Base-by-base conservation (phyloP, 306 rosid genomes). In the Alnus glutinosa region DNA sequence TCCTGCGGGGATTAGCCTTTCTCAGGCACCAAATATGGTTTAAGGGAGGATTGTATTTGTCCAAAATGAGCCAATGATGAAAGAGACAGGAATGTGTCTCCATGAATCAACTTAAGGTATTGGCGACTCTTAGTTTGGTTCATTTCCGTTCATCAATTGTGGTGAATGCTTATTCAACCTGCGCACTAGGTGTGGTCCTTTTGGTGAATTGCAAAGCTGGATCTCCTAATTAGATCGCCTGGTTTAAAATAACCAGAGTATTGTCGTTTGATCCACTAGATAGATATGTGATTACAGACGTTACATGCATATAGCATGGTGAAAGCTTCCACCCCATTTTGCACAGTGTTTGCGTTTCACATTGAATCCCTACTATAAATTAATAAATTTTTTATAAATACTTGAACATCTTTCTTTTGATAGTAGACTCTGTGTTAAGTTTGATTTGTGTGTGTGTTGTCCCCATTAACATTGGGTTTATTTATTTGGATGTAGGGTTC, bases 401-500 rank as follows among this genome's bases (percentile, higher is more conserved):
- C 23, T 9, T 18, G 72, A 68, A 3, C 48, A 46, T 46, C 32
- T 51, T 47, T 36, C 0, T 12, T 67, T 54, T 36, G 32, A 10
- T 37, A 48, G 10, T 15, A 9, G 30, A 10, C 13, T 32, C 19
- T 12, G 9, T 7, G 34, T 50, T 34, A 55, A 37, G 63, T 4
- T 51, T 4, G 46, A 73, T 69, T 57, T 32, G 11, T 67, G 50
- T 36, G 78, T 52, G 55, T 30, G 3, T 5, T 18, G 58, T 47
- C 68, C 42, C 46, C 58, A n/a, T 50, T 74, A 32, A 85, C 61
- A 71, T 66, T 82, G 62, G 11, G 47, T 75, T 64, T 58, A 37
- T 75, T 64, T 58, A 39, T 80, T 47, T 75, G 78, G 69, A 79
- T 87, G 49, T 90, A 94, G 97, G 91, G 37, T 92, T 67, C 98